Base-by-base conservation (phyloP, 257 asterid species). In the Knoxia roxburghii region DNA sequence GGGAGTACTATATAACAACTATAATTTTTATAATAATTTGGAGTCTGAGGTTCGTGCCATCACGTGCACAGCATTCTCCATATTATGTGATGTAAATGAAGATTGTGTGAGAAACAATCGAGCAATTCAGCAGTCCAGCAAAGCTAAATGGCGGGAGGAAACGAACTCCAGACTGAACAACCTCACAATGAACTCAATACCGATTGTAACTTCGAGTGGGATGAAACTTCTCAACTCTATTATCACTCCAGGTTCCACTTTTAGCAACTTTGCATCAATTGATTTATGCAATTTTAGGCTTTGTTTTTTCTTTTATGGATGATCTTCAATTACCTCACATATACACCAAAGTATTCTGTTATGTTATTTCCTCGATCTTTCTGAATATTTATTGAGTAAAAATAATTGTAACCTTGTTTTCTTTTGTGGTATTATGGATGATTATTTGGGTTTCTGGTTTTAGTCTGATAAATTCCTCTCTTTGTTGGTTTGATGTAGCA, bases 161-260 rank as follows among this genome's bases (percentile, higher is more conserved):
- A 65, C 39, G 72, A 76, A 55, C 64, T 52, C n/a, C 24, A 35
- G 4, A 3, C 40, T 23, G 65, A 49, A 23, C 60, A 41, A 32
- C 64, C 53, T 20, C 24, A 68, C 8, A 77, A 62, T 51, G 84
- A 48, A 1, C 12, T 7, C 26, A 18, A 12, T 0, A 73, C 5
- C 18, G 84, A 80, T 8, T 68, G 81, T 76, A 74, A 68, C 58
- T 94, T 94, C 73, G 76, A 81, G 74, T 94, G 99, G 99, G 96
- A 94, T 70, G 89, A 85, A 59, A 76, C 61, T 70, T 85, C 95
- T 48, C 95, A 83, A 80, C 99, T 94, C 7, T 90, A 90, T 68
- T 90, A 81, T 72, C 99, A 94, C 53, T 84, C 95, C 73, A 86
- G 97, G 99, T 94, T 71, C 57, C 15, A n/a, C 3, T 63, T 61